Base-by-base conservation (phyloP, 1,284 basidiomycete genomes). In the Crucibulum cyathiforme region DNA sequence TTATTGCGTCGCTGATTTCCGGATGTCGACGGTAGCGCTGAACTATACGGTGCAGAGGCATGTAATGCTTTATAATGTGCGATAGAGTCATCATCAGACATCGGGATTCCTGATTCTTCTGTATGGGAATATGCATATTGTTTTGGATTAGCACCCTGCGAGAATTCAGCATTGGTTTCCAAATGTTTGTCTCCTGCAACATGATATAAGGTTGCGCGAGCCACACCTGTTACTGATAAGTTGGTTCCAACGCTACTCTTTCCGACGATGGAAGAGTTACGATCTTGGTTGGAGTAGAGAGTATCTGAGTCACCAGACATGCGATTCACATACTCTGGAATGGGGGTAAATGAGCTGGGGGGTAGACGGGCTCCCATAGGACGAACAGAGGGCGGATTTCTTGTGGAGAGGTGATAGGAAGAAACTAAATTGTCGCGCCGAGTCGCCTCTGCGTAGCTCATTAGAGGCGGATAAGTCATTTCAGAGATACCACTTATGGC, bases 401-500 rank as follows among this genome's bases (percentile, higher is more conserved):
- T 54, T 43, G 39, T 34, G 34, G 61, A 46, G 45, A 38, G 39
- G 51, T 52, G 47, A 53, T 51, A 56, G 54, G 57, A 51, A 36
- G 67, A 58, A 58, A 48, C 54, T 43, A 60, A 54, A 48, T 61
- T 31, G 31, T 54, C 24, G 19, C 19, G 15, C 15, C 41, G 38
- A 19, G 67, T 61, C 46, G 39, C 57, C 34, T 46, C 51, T 8
- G 61, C 53, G 41, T 57, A 58, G 52, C 59, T 62, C 38, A 56
- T 41, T n/a, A 70, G 60, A 12, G 82, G 82, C 13, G 81, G 82
- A 65, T 85, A 85, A 8, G 82, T 82, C 77, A 83, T 80, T 66
- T 85, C 82, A 2, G 83, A 85, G 55, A 82, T 77, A 13, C 77
- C 78, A 65, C 82, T 83, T 58, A 77, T 62, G n/a, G 77, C 76